phyloP scores from a whole-genome alignment of 1,284 basidiomycete genomes.

The Puccinia novopanici region DNA sequence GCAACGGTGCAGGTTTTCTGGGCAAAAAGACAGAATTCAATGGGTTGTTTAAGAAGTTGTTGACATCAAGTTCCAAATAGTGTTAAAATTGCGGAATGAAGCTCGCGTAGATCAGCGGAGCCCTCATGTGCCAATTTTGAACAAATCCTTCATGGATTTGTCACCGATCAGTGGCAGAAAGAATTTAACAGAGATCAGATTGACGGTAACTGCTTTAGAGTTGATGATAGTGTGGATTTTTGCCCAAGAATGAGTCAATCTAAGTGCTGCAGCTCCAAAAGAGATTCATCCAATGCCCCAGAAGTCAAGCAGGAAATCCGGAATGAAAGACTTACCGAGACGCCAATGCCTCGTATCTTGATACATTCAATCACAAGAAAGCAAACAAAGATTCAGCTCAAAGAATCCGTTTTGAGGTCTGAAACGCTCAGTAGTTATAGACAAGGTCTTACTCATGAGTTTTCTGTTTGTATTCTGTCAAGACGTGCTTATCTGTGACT shows the following conservation, averaged over 20 bases:
- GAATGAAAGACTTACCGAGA: slow-evolving; percentile 53
- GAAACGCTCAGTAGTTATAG: background rate
- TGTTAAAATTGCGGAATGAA: slow-evolving; percentile 24
- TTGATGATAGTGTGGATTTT: slow-evolving; percentile 1
- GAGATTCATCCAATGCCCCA: background rate
- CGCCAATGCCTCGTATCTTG: slow-evolving; percentile 54
- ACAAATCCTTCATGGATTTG: slow-evolving; percentile 13
- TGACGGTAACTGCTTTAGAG: slow-evolving; percentile 17
- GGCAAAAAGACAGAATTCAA: slow-evolving; percentile 21
- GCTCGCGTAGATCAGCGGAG: background rate
- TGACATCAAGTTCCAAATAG: slow-evolving; percentile 6
- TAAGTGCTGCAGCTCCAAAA: too few species aligned
- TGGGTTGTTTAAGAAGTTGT: slow-evolving; percentile 22
- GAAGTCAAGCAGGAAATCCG: background rate
- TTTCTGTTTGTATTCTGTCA: slow-evolving; percentile 91
- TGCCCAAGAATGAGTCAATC: background rate
- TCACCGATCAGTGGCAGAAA: slow-evolving; percentile 18
- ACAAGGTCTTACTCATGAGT: slow-evolving; percentile 79
- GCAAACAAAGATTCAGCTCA: background rate
- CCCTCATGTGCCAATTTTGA: slow-evolving; percentile 9
- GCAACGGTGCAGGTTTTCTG: slow-evolving; percentile 49
- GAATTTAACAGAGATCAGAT: slow-evolving; percentile 19
- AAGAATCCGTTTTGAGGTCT: background rate
- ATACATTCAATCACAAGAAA: background rate
- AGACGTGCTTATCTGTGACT: slow-evolving; percentile 78